These are phyloP conservation scores for Exophiala xenobiotica DNA, from an alignment of 2,329 filamentous ascomycete genomes.

Conservation along the genomic window DNA sequence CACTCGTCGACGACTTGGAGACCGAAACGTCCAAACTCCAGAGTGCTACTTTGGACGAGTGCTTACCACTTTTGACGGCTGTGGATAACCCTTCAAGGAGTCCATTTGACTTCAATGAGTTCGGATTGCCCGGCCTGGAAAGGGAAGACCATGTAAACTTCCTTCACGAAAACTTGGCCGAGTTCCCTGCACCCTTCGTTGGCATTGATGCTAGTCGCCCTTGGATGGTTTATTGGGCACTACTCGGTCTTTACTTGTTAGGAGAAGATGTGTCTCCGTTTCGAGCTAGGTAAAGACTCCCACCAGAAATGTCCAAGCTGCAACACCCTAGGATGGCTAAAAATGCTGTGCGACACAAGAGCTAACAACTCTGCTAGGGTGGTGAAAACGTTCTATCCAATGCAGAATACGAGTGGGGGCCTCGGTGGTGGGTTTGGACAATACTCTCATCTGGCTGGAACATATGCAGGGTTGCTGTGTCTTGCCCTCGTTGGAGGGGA, in stretches of 20 bases:
- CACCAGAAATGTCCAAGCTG: neutral
- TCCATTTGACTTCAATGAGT: slow-evolving; percentile 59
- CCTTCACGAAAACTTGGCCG: slow-evolving; percentile 50
- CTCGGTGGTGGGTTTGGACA: slow-evolving; percentile 95
- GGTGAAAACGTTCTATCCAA: slow-evolving; percentile 70
- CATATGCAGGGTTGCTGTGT: slow-evolving; percentile 79
- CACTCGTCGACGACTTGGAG: slow-evolving; percentile 63
- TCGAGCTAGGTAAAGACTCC: slow-evolving; percentile 54
- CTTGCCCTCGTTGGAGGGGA: slow-evolving; percentile 75
- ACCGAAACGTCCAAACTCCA: slow-evolving; percentile 70
- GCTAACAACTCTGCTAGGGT: slow-evolving; percentile 45
- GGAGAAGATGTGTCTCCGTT: slow-evolving; percentile 70
- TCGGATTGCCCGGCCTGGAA: slow-evolving; percentile 73
- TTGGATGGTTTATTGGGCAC: slow-evolving; percentile 92
- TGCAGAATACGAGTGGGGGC: slow-evolving; percentile 80
- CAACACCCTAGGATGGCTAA: neutral
- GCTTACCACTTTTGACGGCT: slow-evolving; percentile 64
- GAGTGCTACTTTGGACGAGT: slow-evolving; percentile 65
- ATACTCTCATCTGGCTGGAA: slow-evolving; percentile 80
- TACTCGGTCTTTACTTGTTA: slow-evolving; percentile 72
- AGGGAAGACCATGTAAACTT: slow-evolving; percentile 56
- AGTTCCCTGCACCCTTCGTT: slow-evolving; percentile 69
- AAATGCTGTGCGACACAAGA: neutral
- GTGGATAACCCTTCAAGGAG: slow-evolving; percentile 44
- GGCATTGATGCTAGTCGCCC: slow-evolving; percentile 82